A percentile compares a stretch with the other conserved stretches of the same genome.
phyloP scores from a whole-genome alignment of 768 basidiomycete species.

The Boletus tomentosulus region DNA sequence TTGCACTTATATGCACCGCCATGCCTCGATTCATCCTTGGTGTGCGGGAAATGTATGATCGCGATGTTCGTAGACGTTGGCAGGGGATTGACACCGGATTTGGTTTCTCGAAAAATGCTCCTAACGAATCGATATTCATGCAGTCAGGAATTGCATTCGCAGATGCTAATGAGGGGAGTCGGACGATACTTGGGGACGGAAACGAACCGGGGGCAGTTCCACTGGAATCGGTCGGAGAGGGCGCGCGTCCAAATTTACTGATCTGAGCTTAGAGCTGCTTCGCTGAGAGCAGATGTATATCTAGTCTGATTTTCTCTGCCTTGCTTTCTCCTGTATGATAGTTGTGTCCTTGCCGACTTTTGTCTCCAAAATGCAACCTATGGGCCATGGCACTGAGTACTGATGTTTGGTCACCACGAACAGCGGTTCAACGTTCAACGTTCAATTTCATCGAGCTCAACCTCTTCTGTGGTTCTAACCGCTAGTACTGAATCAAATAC shows the following conservation, averaged over 20 bases:
- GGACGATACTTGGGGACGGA: background rate
- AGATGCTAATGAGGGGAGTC: background rate
- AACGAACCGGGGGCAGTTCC: background rate
- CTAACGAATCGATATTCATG: background rate
- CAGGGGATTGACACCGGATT: conserved; percentile 13
- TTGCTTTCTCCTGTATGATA: too few species aligned
- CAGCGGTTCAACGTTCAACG: too few species aligned
- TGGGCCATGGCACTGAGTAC: too few species aligned
- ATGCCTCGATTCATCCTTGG: conserved; percentile 11
- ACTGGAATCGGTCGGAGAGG: background rate
- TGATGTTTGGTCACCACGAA: too few species aligned
- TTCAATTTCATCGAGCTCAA: too few species aligned
- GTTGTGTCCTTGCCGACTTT: too few species aligned
- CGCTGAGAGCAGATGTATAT: background rate
- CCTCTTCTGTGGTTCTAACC: too few species aligned
- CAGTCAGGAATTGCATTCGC: background rate
- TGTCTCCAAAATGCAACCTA: too few species aligned
- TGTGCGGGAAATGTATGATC: conserved; percentile 6
- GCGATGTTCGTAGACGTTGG: background rate
- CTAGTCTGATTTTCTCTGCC: too few species aligned
- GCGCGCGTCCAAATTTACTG: background rate
- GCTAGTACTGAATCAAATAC: too few species aligned
- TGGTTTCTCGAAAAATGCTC: background rate
- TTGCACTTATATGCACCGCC: background rate
- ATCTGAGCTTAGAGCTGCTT: background rate